Conservation (phyloP, 768 basidiomycete species). For the Rossbeevera mucosa region DNA sequence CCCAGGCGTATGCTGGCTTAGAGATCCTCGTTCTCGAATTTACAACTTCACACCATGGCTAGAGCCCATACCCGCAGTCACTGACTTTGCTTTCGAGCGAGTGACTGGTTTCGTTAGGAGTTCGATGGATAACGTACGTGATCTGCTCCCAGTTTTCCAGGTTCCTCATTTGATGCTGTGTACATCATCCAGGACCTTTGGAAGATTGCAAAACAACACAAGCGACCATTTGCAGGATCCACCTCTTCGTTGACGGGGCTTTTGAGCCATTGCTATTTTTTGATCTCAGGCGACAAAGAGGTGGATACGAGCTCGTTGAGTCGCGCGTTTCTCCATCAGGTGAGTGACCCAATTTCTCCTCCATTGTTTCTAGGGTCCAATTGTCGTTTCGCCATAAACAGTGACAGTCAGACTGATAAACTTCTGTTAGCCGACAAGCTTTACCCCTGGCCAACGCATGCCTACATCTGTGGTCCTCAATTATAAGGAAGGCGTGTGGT, state of each 20-base stretch:
- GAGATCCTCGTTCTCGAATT: slow-evolving; percentile 78
- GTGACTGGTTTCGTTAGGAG: slow-evolving; percentile 71
- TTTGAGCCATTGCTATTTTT: slow-evolving; percentile 82
- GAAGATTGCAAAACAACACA: slow-evolving; percentile 52
- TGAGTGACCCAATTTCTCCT: slow-evolving; percentile 28
- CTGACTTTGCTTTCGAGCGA: slow-evolving; percentile 82
- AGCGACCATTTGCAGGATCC: slow-evolving; percentile 71
- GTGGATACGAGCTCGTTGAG: slow-evolving; percentile 64
- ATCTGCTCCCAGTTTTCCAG: background rate
- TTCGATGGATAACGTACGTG: slow-evolving; percentile 64
- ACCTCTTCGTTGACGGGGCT: slow-evolving; percentile 87
- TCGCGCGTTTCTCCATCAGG: slow-evolving; percentile 53
- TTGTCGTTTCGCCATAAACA: background rate
- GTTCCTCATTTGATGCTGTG: background rate
- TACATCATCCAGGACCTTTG: slow-evolving; percentile 52
- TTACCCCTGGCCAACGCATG: slow-evolving; percentile 76
- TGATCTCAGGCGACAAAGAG: slow-evolving; percentile 67
- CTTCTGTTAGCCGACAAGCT: slow-evolving; percentile 47
- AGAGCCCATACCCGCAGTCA: slow-evolving; percentile 68
- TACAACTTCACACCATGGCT: slow-evolving; percentile 80
- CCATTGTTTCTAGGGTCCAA: background rate
- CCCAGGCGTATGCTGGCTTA: slow-evolving; percentile 84
- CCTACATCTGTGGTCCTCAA: slow-evolving; percentile 68
- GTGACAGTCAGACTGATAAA: slow-evolving; percentile 1
- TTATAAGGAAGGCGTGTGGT: slow-evolving; percentile 61